Percentiles rank a stretch among this genome's conserved stretches.
These are phyloP conservation scores for Penicillium odoratum DNA, from an alignment of 495 filamentous ascomycete genomes.

Conservation along the genomic window DNA sequence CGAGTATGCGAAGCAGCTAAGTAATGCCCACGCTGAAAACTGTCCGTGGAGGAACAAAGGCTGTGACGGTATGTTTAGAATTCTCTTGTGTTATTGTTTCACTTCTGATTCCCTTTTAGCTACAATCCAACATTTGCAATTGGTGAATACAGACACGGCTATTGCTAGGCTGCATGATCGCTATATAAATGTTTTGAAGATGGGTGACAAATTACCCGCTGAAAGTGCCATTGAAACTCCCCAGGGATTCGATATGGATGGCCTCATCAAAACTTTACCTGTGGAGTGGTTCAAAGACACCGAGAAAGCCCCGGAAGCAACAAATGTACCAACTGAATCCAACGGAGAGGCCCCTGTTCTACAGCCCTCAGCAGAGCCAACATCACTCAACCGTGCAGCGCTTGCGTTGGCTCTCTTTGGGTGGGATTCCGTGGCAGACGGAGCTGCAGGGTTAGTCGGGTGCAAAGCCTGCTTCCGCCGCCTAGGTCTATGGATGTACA, in stretches of 20 bases:
- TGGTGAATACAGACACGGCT: constrained; percentile 58
- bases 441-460: constrained; percentile 65
- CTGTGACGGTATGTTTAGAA: constrained; percentile 66
- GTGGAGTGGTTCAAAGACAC: constrained; percentile 24
- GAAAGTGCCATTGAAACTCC: constrained; percentile 49
- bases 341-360: constrained; percentile 3
- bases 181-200: constrained; percentile 54
- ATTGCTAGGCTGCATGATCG: constrained; percentile 57
- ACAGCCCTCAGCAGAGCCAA: constrained; percentile 15
- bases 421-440: constrained; percentile 73
- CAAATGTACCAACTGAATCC: constrained; percentile 10
- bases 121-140: constrained; percentile 56
- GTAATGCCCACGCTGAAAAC: constrained; percentile 74
- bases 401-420: constrained; percentile 79
- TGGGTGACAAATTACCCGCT: constrained; percentile 51
- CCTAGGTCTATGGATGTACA: constrained; percentile 94
- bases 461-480: constrained; percentile 86
- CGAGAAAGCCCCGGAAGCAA: constrained; percentile 17
- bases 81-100: neutral
- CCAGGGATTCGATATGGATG: constrained; percentile 41
- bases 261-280: constrained; percentile 34
- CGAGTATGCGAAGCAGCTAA: constrained; percentile 68
- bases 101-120: constrained; percentile 28
- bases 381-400: constrained; percentile 59
- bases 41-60: constrained; percentile 86